Conservation (phyloP, 495 filamentous ascomycete species). For the Chaetomium fimeti region DNA sequence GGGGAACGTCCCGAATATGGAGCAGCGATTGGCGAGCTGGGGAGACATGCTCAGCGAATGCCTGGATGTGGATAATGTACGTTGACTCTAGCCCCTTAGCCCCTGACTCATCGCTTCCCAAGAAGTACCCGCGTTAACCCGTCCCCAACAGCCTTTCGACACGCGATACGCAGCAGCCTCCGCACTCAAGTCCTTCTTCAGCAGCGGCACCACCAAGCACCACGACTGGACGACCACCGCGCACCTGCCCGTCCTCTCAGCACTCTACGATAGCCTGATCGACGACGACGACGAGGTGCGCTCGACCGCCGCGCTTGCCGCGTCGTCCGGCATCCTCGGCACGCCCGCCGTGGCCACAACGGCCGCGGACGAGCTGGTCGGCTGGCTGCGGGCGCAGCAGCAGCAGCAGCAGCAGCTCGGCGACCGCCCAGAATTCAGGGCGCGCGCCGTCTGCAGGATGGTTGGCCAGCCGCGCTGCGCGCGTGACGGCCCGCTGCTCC, state of each 20-base stretch:
- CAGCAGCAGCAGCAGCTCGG: no score
- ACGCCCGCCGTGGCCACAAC: conserved; percentile 41
- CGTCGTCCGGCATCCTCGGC: conserved; percentile 42
- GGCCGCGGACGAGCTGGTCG: conserved; percentile 40
- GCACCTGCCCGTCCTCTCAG: conserved; percentile 46
- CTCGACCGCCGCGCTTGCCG: conserved; percentile 56
- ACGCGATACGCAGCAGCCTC: conserved; percentile 58
- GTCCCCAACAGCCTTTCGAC: conserved; percentile 57
- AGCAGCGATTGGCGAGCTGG: conserved; percentile 39
- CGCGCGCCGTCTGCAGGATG: conserved; percentile 39
- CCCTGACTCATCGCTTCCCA: neutral
- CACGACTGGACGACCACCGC: conserved; percentile 22
- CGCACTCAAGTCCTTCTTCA: conserved; percentile 40
- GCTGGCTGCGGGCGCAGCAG: conserved; percentile 34
- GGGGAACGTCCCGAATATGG: conserved; percentile 19
- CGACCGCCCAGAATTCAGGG: no score
- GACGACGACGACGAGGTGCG: conserved; percentile 93
- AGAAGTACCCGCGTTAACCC: no score
- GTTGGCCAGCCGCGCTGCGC: conserved; percentile 30
- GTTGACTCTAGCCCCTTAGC: conserved; percentile 15
- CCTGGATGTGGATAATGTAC: conserved; percentile 46
- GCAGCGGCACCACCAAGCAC: neutral
- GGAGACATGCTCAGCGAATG: conserved; percentile 46
- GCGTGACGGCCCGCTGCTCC: neutral
- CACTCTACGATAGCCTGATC: conserved; percentile 60